Evolutionary conservation across 768 basidiomycete genomes (phyloP).

Genomic region (Tricholoma sp.): DNA sequence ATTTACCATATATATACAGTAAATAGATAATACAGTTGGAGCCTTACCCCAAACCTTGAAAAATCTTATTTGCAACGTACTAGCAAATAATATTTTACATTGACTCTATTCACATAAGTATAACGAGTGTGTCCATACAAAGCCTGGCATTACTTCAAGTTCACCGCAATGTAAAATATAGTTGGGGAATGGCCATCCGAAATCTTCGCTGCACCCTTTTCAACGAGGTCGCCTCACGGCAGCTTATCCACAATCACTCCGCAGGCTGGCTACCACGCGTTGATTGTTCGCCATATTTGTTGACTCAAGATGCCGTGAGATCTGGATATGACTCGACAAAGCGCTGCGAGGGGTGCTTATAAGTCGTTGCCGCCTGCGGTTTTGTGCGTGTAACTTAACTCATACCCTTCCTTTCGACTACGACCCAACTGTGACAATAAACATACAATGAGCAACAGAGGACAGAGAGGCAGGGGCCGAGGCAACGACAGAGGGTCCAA

Average conservation of each 20-base stretch:
- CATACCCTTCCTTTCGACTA: background rate
- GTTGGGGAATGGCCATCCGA: too few species aligned
- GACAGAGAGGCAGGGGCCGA: conserved; percentile 16
- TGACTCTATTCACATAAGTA: too few species aligned
- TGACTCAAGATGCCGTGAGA: background rate
- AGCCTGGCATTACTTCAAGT: too few species aligned
- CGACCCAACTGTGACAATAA: background rate
- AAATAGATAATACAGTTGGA: too few species aligned
- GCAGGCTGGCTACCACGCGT: background rate
- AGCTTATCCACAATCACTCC: background rate
- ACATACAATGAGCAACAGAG: conserved; percentile 15
- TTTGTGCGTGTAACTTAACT: background rate
- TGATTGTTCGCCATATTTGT: background rate
- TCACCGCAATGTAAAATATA: too few species aligned
- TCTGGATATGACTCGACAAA: background rate
- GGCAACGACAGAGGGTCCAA: conserved; percentile 9
- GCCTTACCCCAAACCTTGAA: too few species aligned
- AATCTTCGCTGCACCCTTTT: too few species aligned
- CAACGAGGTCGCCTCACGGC: too few species aligned
- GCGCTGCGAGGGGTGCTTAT: background rate
- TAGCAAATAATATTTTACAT: too few species aligned
- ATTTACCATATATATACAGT: too few species aligned
- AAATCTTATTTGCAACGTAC: too few species aligned
- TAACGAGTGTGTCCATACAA: too few species aligned
- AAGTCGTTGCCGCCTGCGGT: background rate